These are phyloP conservation scores for Backusella australiensis DNA, from an alignment of 192 early-diverging fungal genomes.

Conservation along the genomic window DNA sequence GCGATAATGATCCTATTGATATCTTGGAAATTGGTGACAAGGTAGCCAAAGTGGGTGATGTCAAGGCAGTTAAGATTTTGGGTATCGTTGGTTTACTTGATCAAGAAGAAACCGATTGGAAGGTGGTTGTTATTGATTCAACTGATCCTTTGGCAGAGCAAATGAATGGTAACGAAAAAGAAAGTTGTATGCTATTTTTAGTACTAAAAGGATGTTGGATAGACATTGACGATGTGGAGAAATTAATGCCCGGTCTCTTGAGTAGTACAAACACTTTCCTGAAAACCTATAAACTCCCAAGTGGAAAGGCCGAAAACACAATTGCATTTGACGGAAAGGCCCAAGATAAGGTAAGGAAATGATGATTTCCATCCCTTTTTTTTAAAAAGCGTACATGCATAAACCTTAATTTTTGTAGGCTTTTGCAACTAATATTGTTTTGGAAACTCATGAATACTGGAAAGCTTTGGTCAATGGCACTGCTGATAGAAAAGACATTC, in stretches of 20 bases:
- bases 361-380: not conserved
- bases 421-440: slow-evolving; percentile 83
- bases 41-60: slow-evolving; percentile 87
- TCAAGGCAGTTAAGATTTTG: slow-evolving; percentile 99
- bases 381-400: too few relatives aligned
- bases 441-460: slow-evolving; percentile 95
- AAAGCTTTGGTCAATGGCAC: slow-evolving; percentile 62
- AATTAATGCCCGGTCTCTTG: slow-evolving; percentile 89
- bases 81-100: slow-evolving; percentile 98
- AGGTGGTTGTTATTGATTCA: slow-evolving; percentile 95
- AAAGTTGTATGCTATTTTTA: not conserved
- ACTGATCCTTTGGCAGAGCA: slow-evolving; percentile 94
- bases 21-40: slow-evolving; percentile 97
- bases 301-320: slow-evolving; percentile 97
- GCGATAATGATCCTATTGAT: slow-evolving; percentile 98
- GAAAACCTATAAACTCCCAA: slow-evolving; percentile 99
- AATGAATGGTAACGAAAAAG: slow-evolving; percentile 66
- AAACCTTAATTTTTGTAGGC: slow-evolving; percentile 38
- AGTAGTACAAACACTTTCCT: slow-evolving; percentile 96
- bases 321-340: slow-evolving; percentile 92
- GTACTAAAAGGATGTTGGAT: not conserved
- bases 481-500: slow-evolving; percentile 3
- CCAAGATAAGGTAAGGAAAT: slow-evolving; percentile 56
- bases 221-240: slow-evolving; percentile 98
- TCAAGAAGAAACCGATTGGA: slow-evolving; percentile 99